Evolutionary conservation across 306 rosid species (phyloP).

Genomic region (Prunus campanulata): DNA sequence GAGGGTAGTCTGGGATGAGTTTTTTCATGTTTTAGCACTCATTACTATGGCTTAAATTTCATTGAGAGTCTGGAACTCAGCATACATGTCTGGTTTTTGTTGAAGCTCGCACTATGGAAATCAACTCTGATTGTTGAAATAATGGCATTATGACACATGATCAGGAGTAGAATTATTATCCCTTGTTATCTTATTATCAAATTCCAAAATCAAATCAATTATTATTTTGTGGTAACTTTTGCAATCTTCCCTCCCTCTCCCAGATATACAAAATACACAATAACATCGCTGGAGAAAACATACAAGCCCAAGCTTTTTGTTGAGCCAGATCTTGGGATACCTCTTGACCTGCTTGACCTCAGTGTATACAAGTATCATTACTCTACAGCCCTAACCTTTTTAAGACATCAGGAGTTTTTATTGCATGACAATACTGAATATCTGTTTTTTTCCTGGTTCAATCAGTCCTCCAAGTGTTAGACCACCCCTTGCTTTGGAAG

Average conservation of each 20-base stretch:
- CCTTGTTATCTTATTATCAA: not conserved
- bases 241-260: constrained; percentile 28
- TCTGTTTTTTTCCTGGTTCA: constrained; percentile 22
- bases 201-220: constrained; percentile 5
- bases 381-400: constrained; percentile 21
- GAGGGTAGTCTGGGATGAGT: not conserved
- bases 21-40: not conserved
- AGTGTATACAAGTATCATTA: constrained; percentile 86
- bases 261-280: constrained; percentile 87
- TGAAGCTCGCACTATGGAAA: not conserved
- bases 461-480: constrained; percentile 77
- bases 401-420: constrained; percentile 17
- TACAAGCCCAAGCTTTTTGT: constrained; percentile 94
- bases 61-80: not conserved
- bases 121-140: not conserved
- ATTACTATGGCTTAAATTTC: not conserved
- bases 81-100: not conserved
- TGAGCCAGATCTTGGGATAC: constrained; percentile 99
- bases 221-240: constrained; percentile 23
- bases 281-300: constrained; percentile 88
- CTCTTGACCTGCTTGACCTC: constrained; percentile 97
- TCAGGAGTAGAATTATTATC: not conserved
- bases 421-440: constrained; percentile 31
- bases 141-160: not conserved
- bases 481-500: constrained; percentile 76